Evolutionary conservation across 345 rosid species (phyloP).

Genomic region (Alliaria petiolata): DNA sequence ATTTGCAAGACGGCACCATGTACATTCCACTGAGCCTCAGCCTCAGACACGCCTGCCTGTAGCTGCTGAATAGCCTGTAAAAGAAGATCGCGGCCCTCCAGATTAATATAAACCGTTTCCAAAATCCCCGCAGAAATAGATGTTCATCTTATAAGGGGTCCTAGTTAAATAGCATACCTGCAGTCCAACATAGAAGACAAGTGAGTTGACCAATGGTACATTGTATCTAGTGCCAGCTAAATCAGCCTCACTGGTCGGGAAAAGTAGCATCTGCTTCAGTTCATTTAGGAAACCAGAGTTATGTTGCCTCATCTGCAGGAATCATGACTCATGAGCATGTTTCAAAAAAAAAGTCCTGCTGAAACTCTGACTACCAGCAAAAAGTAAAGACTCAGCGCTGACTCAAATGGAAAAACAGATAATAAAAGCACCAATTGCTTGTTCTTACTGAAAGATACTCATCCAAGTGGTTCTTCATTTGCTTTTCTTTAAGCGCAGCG

Average conservation of each 20-base stretch:
- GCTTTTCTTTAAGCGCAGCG: slow-evolving; percentile 62
- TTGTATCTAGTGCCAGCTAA: slow-evolving; percentile 67
- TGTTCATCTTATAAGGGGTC: too few relatives aligned
- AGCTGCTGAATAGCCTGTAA: slow-evolving; percentile 43
- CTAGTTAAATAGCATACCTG: slow-evolving; percentile 42
- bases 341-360: too few relatives aligned
- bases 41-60: slow-evolving; percentile 55
- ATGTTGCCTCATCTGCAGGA: slow-evolving; percentile 54
- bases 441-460: slow-evolving; percentile 70
- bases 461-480: slow-evolving; percentile 72
- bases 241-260: slow-evolving; percentile 57
- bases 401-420: too few relatives aligned
- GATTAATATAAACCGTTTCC: too few relatives aligned
- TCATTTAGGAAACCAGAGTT: slow-evolving; percentile 58
- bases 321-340: too few relatives aligned
- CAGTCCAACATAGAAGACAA: slow-evolving; percentile 91
- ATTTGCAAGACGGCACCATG: slow-evolving; percentile 69
- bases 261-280: slow-evolving; percentile 67
- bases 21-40: slow-evolving; percentile 40
- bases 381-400: too few relatives aligned
- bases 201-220: slow-evolving; percentile 74
- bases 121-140: background rate
- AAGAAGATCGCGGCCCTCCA: too few relatives aligned
- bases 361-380: too few relatives aligned
- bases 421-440: background rate